These are phyloP conservation scores for Rhizophora apiculata DNA, from an alignment of 345 rosid genomes.

Conservation along the genomic window DNA sequence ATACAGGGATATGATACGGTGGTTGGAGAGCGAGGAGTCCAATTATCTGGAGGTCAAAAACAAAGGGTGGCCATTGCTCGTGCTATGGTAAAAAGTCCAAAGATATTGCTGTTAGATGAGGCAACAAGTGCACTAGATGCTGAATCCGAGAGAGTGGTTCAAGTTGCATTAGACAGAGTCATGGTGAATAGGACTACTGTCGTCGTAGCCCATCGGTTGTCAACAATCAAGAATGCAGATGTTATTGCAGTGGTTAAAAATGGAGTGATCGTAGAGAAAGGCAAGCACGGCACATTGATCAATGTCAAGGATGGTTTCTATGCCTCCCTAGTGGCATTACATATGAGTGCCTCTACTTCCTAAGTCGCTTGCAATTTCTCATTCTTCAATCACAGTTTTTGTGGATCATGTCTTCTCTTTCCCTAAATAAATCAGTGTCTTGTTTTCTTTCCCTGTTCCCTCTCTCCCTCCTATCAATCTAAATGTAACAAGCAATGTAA, in stretches of 20 bases:
- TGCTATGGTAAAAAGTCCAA: constrained; percentile 65
- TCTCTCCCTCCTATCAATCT: neutral
- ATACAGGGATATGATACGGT: constrained; percentile 62
- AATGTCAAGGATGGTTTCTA: constrained; percentile 52
- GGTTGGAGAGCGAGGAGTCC: constrained; percentile 74
- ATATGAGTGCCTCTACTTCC: constrained; percentile 35
- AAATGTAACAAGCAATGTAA: too few species aligned
- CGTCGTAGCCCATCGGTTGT: constrained; percentile 64
- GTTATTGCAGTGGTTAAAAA: constrained; percentile 63
- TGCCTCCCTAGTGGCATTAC: constrained; percentile 64
- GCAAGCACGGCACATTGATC: constrained; percentile 57
- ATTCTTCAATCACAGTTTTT: neutral
- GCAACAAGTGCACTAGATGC: constrained; percentile 79
- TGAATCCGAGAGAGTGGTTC: constrained; percentile 72
- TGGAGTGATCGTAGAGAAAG: constrained; percentile 62
- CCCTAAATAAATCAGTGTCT: neutral
- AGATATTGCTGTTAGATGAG: constrained; percentile 65
- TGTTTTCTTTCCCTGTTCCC: neutral
- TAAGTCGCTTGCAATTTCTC: neutral
- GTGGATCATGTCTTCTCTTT: neutral
- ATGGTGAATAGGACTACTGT: constrained; percentile 64
- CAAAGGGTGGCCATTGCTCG: constrained; percentile 90
- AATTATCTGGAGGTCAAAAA: constrained; percentile 78
- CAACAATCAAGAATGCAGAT: constrained; percentile 66
- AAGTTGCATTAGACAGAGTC: constrained; percentile 64